These are phyloP conservation scores for Globisporangium orthogonon DNA, from an alignment of 352 stramenopile species.

Conservation along the genomic window DNA sequence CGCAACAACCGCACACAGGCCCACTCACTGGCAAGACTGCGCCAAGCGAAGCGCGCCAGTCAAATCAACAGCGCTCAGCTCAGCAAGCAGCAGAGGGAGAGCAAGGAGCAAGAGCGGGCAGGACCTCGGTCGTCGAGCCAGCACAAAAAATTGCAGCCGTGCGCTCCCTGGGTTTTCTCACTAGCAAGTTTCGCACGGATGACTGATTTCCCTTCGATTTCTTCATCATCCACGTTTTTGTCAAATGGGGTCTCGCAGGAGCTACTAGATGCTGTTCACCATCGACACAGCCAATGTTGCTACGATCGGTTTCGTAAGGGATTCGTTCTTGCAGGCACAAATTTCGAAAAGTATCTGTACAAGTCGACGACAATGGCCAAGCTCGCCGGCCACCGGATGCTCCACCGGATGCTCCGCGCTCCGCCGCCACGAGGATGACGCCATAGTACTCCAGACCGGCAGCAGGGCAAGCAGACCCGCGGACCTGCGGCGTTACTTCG, in stretches of 20 bases:
- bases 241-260: neutral
- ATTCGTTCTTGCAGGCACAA: neutral
- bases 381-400: no score
- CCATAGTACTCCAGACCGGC: neutral
- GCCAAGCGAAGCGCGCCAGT: no score
- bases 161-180: neutral
- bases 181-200: neutral
- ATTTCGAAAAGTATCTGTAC: neutral
- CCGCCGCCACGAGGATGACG: neutral
- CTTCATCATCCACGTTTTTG: neutral
- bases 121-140: no score
- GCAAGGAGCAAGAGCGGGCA: no score
- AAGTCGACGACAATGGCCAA: neutral
- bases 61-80: no score
- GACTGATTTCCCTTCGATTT: neutral
- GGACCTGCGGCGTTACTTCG: neutral
- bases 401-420: no score
- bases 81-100: no score
- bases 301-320: neutral
- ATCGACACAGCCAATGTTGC: neutral
- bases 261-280: neutral
- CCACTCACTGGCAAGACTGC: neutral
- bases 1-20: no score
- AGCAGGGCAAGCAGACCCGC: no score
- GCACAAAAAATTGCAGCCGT: neutral